A percentile compares a stretch with the other conserved stretches of the same genome.
phyloP scores from a whole-genome alignment of 352 stramenopile species.

The Globisporangium emineosum region DNA sequence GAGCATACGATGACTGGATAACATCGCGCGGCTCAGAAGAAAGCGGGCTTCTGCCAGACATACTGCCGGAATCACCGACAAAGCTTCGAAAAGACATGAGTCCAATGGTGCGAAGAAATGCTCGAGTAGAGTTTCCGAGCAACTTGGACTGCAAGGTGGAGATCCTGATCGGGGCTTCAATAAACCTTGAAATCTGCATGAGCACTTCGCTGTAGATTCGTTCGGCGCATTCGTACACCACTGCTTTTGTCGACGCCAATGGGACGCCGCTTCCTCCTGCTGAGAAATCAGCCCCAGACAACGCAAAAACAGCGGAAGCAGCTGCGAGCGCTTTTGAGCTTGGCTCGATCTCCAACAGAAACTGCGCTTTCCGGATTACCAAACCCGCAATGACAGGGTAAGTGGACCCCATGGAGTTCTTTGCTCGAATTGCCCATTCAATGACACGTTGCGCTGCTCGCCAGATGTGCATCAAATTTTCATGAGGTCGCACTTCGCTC shows the following conservation, averaged over 20 bases:
- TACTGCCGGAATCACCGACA: slow-evolving; percentile 50
- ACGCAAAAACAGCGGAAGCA: slow-evolving; percentile 56
- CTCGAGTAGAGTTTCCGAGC: slow-evolving; percentile 66
- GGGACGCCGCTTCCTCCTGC: slow-evolving; percentile 22
- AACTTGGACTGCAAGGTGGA: slow-evolving; percentile 72
- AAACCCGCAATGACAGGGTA: slow-evolving; percentile 77
- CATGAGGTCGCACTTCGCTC: slow-evolving; percentile 75
- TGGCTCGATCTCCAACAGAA: slow-evolving; percentile 79
- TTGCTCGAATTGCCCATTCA: slow-evolving; percentile 86
- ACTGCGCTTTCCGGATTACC: slow-evolving; percentile 83
- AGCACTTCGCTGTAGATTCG: slow-evolving; percentile 83
- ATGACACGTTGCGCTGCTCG: slow-evolving; percentile 82
- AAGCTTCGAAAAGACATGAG: slow-evolving; percentile 78
- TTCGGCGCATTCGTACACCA: slow-evolving; percentile 74
- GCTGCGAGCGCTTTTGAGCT: slow-evolving; percentile 66
- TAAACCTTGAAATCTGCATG: slow-evolving; percentile 79
- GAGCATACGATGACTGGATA: slow-evolving; percentile 70
- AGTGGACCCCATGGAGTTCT: slow-evolving; percentile 85
- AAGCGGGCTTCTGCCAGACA: slow-evolving; percentile 28
- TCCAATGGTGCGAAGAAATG: slow-evolving; percentile 76
- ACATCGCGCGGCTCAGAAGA: slow-evolving; percentile 43
- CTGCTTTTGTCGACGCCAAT: slow-evolving; percentile 39
- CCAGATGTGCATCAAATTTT: slow-evolving; percentile 92
- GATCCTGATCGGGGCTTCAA: slow-evolving; percentile 73
- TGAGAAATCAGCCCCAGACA: slow-evolving; percentile 37